These are phyloP conservation scores for Apophysomyces sp. DNA, from an alignment of 371 early-diverging fungal species.

Conservation along the genomic window DNA sequence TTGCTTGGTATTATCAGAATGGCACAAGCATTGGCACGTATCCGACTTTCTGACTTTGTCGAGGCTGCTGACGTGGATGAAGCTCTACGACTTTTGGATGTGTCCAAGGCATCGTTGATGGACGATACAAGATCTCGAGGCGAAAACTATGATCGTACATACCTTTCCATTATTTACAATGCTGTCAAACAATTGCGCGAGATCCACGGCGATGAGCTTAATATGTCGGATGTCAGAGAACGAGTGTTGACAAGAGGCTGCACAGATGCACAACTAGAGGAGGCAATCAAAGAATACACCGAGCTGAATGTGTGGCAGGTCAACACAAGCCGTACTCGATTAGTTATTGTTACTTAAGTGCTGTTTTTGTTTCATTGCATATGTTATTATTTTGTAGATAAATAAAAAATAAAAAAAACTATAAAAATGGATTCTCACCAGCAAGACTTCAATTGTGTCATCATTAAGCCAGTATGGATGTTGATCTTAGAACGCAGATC, in stretches of 20 bases:
- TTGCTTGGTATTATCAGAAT: slow-evolving; percentile 92
- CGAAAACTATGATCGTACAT: slow-evolving; percentile 31
- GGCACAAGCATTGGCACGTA: slow-evolving; percentile 87
- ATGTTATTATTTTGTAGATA: slow-evolving; percentile 5
- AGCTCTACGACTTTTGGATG: slow-evolving; percentile 91
- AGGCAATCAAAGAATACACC: slow-evolving; percentile 70
- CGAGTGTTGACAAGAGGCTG: slow-evolving; percentile 77
- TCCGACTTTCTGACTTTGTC: slow-evolving; percentile 83
- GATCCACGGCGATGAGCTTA: slow-evolving; percentile 22
- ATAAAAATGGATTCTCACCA: too few species aligned
- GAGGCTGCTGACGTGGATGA: slow-evolving; percentile 91
- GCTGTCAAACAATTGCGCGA: slow-evolving; percentile 48
- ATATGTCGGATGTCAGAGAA: slow-evolving; percentile 58
- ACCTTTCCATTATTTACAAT: slow-evolving; percentile 63
- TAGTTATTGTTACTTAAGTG: slow-evolving; percentile 52
- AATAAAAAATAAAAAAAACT: not conserved
- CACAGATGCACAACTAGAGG: slow-evolving; percentile 71
- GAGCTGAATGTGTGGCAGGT: slow-evolving; percentile 77
- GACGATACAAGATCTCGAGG: slow-evolving; percentile 37
- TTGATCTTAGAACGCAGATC: too few species aligned
- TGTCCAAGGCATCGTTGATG: slow-evolving; percentile 67
- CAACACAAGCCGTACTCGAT: slow-evolving; percentile 58
- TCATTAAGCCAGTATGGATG: too few species aligned
- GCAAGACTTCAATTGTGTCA: too few species aligned
- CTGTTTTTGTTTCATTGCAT: not conserved